These are phyloP conservation scores for Aureobasidium sp. DNA, from an alignment of 2,329 filamentous ascomycete genomes.

Conservation along the genomic window DNA sequence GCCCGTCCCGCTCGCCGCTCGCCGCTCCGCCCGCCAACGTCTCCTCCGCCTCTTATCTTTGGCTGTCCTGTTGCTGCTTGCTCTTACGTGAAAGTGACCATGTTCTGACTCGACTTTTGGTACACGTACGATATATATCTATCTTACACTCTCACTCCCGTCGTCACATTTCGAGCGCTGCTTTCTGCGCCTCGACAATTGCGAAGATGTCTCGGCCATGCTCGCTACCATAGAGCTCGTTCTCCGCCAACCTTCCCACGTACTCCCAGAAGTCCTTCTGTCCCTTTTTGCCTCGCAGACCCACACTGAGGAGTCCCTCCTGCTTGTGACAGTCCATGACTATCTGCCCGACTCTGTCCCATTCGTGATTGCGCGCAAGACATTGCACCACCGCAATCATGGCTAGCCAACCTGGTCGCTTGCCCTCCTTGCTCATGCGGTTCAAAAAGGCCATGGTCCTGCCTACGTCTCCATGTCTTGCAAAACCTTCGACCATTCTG, in stretches of 20 bases:
- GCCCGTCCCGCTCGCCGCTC: neutral
- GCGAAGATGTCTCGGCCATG: neutral
- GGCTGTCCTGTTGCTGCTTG: neutral
- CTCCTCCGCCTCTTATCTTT: constrained; percentile 1
- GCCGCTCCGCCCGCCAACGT: neutral
- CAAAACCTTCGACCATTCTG: constrained; percentile 60
- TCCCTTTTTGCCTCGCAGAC: constrained; percentile 19
- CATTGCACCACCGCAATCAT: constrained; percentile 32
- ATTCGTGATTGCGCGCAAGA: constrained; percentile 30
- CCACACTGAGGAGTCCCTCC: constrained; percentile 23
- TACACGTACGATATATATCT: neutral
- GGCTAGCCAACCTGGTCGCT: constrained; percentile 35
- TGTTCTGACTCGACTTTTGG: neutral
- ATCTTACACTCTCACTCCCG: neutral
- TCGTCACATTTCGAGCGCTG: neutral
- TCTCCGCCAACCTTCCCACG: constrained; percentile 18
- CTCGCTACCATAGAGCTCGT: constrained; percentile 6
- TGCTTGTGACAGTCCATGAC: constrained; percentile 31
- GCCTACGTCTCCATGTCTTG: constrained; percentile 36
- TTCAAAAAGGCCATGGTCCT: constrained; percentile 40
- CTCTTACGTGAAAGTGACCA: neutral
- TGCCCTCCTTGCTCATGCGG: constrained; percentile 32
- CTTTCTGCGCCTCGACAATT: constrained; percentile 6
- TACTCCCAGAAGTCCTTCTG: constrained; percentile 24
- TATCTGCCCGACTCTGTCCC: constrained; percentile 27